Evolutionary conservation across 257 asterid genomes (phyloP), one percentile per base, ranked within the genome.

Genomic region (Nicotiana obtusifolia): DNA sequence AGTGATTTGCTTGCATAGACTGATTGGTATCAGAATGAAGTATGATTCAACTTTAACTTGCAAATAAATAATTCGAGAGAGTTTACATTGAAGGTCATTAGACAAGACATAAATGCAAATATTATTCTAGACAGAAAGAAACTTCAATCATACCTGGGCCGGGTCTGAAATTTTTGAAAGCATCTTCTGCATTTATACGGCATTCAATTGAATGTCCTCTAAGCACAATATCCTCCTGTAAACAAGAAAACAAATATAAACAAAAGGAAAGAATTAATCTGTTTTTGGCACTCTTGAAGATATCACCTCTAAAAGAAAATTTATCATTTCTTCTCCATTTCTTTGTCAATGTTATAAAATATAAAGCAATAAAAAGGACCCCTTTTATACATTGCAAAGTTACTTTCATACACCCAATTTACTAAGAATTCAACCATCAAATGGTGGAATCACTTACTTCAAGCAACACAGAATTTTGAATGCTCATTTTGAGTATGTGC

Each of bases 171-270:
- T 96, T 94, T 76, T 96, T 96, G 93, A 96, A 96, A 84, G 99
- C 99, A 88, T 96, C 99, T 89, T 96, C 99, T 37, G 99, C 99
- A 76, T 96, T 96, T 44, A 96, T 96, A 83, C 99, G 99, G 83
- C 99, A 96, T 88, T 96, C 99, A 83, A 96, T 96, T 61, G 99
- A 92, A 86, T 94, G 99, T 31, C 99, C 99, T 77, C 92, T 83
- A 57, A 96, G 97, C 80, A 91, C 97, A 85, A 96, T 91, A 86
- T 96, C 98, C 30, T 93, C 97, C 99, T 96, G 86, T 19, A 83
- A 41, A 81, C 80, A 87, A 73, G 73, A 67, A 82, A 78, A 80
- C 57, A 68, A 75, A 7, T 52, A 65, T 60, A 35, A 5, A 47
- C 24, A 52, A 75, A 47, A 10, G 35, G 47, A 41, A 52, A 16